A percentile compares a stretch with the other conserved stretches of the same genome.
Evolutionary conservation across 306 rosid species (phyloP).

Genomic region (Corylus avellana): DNA sequence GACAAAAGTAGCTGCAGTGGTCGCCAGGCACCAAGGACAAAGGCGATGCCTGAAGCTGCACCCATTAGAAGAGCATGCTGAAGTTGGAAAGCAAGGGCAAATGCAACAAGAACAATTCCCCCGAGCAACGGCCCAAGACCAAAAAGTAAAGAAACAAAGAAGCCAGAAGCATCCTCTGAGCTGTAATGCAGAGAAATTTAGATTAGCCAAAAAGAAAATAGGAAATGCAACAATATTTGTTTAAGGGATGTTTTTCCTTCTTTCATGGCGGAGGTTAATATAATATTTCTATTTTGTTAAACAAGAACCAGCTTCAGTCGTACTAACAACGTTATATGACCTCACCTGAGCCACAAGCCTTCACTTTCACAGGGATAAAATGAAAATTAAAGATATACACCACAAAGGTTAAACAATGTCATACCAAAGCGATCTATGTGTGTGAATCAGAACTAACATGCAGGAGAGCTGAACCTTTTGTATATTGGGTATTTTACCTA

Average conservation of each 20-base stretch:
- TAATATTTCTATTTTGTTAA: not conserved
- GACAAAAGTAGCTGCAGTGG: slow-evolving; percentile 80
- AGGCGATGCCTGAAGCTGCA: slow-evolving; percentile 91
- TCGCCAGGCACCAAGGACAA: slow-evolving; percentile 96
- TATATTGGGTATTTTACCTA: not conserved
- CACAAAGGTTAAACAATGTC: slow-evolving; percentile 3
- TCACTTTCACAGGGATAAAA: not conserved
- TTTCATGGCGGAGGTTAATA: not conserved
- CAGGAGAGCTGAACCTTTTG: not conserved
- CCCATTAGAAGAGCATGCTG: slow-evolving; percentile 97
- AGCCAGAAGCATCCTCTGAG: slow-evolving; percentile 96
- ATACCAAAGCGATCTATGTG: not conserved
- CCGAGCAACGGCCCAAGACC: slow-evolving; percentile 97
- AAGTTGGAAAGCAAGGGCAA: slow-evolving; percentile 78
- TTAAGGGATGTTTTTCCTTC: not conserved
- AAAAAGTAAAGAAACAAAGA: slow-evolving; percentile 91
- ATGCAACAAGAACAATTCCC: slow-evolving; percentile 70
- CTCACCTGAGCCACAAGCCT: not conserved
- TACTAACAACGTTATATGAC: not conserved
- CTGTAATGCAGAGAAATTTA: slow-evolving; percentile 46
- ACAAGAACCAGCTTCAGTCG: not conserved
- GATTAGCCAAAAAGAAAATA: slow-evolving; percentile 3
- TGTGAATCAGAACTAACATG: not conserved
- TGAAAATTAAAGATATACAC: not conserved
- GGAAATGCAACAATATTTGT: not conserved